Percentiles rank a stretch among this genome's conserved stretches.
Evolutionary conservation across 2,329 filamentous ascomycete species (phyloP).

Genomic region (Cytospora piceicola): DNA sequence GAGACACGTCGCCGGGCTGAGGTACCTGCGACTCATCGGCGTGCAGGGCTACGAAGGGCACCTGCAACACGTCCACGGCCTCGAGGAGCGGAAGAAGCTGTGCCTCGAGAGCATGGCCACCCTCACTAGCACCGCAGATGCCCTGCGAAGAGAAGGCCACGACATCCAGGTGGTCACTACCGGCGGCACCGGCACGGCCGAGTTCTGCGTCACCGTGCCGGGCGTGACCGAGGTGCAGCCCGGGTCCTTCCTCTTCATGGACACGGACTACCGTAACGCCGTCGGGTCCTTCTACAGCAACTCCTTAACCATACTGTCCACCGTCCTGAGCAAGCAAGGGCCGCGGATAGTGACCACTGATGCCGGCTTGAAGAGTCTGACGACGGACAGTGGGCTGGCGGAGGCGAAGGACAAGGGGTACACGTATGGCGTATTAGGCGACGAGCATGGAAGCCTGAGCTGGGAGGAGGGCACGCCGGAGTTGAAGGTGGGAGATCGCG

Average conservation of each 20-base stretch:
- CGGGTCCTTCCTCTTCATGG: constrained; percentile 61
- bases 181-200: constrained; percentile 56
- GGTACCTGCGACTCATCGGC: constrained; percentile 50
- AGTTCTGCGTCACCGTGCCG: constrained; percentile 54
- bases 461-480: constrained; percentile 47
- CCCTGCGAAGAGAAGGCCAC: constrained; percentile 47
- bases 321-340: constrained; percentile 53
- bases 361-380: constrained; percentile 53
- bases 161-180: constrained; percentile 55
- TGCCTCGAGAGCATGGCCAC: constrained; percentile 52
- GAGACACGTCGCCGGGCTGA: constrained; percentile 41
- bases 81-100: constrained; percentile 45
- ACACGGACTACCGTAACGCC: constrained; percentile 59
- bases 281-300: constrained; percentile 53
- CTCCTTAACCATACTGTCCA: constrained; percentile 52
- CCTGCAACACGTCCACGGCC: constrained; percentile 53
- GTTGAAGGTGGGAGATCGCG: constrained; percentile 49
- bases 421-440: constrained; percentile 49
- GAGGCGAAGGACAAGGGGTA: constrained; percentile 51
- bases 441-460: constrained; percentile 52
- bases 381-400: constrained; percentile 55
- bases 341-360: constrained; percentile 51
- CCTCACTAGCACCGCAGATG: constrained; percentile 48
- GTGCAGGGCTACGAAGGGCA: constrained; percentile 59
- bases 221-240: constrained; percentile 59